phyloP scores from a whole-genome alignment of 306 rosid species.

The Pachyrhizus erosus region DNA sequence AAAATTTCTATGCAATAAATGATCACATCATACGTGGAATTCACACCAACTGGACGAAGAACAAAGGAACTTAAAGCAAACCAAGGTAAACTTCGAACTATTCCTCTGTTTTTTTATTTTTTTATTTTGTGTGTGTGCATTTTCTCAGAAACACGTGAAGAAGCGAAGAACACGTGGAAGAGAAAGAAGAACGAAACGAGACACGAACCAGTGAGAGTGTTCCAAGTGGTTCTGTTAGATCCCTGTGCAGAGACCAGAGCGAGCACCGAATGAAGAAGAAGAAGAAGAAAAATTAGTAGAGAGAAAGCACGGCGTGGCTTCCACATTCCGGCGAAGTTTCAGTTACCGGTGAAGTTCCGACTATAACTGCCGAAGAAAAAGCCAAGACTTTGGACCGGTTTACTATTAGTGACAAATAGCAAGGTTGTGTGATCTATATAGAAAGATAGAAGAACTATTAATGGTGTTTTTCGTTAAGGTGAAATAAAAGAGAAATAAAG shows the following conservation, averaged over 20 bases:
- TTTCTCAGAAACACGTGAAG: too few species aligned
- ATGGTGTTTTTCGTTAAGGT: too few species aligned
- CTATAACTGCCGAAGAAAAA: background rate
- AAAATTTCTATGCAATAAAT: too few species aligned
- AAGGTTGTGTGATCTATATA: background rate
- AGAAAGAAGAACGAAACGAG: background rate
- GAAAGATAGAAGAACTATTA: background rate
- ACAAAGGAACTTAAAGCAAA: too few species aligned
- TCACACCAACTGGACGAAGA: too few species aligned
- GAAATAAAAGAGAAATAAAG: too few species aligned
- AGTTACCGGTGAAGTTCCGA: conserved; percentile 11
- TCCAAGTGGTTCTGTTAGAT: conserved; percentile 57
- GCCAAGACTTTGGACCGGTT: background rate
- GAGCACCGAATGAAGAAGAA: conserved; percentile 40
- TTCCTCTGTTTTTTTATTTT: too few species aligned
- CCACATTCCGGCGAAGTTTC: conserved; percentile 53
- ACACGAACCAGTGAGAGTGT: conserved; percentile 63
- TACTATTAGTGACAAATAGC: background rate
- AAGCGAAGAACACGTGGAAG: background rate
- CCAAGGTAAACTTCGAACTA: too few species aligned
- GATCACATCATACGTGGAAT: too few species aligned
- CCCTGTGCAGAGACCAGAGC: conserved; percentile 64
- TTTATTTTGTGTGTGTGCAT: too few species aligned
- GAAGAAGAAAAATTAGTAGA: conserved; percentile 40
- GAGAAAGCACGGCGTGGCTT: conserved; percentile 43